These are phyloP conservation scores for Aphanomyces stellatus DNA, from an alignment of 352 stramenopile species.

Conservation along the genomic window DNA sequence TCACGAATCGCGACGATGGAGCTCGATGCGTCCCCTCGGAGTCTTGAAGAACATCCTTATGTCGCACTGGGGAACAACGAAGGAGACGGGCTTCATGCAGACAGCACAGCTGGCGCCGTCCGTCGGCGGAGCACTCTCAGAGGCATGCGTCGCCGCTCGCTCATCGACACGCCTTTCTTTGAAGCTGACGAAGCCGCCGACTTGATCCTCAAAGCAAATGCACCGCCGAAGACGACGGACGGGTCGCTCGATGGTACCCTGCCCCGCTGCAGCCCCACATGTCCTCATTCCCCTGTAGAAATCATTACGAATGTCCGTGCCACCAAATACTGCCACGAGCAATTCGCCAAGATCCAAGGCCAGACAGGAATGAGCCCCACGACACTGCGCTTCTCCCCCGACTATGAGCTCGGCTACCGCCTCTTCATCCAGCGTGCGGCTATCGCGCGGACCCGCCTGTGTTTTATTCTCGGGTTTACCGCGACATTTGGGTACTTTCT, in stretches of 20 bases:
- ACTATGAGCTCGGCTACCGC: slow-evolving; percentile 16
- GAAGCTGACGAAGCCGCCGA: slow-evolving; percentile 41
- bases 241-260: slow-evolving; percentile 19
- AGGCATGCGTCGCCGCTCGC: not conserved
- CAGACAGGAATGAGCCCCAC: slow-evolving; percentile 16
- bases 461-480: slow-evolving; percentile 14
- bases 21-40: not conserved
- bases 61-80: too few relatives aligned
- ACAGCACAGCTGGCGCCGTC: too few relatives aligned
- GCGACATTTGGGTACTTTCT: slow-evolving; percentile 11
- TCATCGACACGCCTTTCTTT: slow-evolving; percentile 17
- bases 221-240: slow-evolving; percentile 43
- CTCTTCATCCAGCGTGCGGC: slow-evolving; percentile 9
- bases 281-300: slow-evolving; percentile 16
- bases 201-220: slow-evolving; percentile 55
- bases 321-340: slow-evolving; percentile 4
- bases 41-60: not conserved
- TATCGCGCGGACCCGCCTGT: not conserved
- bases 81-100: too few relatives aligned
- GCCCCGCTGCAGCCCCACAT: not conserved
- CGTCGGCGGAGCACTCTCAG: not conserved
- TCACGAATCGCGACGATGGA: slow-evolving; percentile 4
- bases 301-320: slow-evolving; percentile 5
- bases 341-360: slow-evolving; percentile 20
- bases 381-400: slow-evolving; percentile 9